These are phyloP conservation scores for Trypethelium eluteriae DNA, from an alignment of 495 filamentous ascomycete genomes.

Conservation along the genomic window DNA sequence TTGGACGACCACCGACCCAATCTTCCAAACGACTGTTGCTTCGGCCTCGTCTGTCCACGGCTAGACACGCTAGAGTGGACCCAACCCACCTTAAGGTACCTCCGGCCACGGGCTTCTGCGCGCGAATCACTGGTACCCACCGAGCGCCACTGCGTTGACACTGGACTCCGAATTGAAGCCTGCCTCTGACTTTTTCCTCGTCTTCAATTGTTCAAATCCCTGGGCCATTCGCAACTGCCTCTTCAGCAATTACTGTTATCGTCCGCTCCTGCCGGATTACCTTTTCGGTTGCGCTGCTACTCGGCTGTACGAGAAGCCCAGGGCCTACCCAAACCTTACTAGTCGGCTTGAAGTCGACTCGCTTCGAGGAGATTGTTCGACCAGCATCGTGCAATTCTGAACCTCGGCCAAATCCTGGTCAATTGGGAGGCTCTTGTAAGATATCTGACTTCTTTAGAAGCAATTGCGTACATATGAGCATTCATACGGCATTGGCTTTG, in stretches of 20 bases:
- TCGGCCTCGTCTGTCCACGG: neutral
- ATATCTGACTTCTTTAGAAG: constrained; percentile 7
- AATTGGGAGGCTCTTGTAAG: constrained; percentile 12
- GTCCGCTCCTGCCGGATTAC: neutral
- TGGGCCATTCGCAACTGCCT: neutral
- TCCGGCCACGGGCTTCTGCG: neutral
- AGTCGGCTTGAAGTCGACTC: neutral
- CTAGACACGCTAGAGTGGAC: neutral
- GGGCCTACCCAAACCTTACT: neutral
- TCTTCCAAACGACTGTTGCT: neutral
- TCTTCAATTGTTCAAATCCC: neutral
- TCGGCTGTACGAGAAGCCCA: neutral
- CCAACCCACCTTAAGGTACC: neutral
- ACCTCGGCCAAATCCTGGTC: neutral
- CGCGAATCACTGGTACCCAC: constrained; percentile 2
- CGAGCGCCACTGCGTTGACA: neutral
- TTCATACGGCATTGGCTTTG: neutral
- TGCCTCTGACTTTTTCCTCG: neutral
- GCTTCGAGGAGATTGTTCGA: neutral
- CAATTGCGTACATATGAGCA: neutral
- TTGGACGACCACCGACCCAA: neutral
- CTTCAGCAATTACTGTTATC: constrained; percentile 2
- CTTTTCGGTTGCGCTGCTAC: neutral
- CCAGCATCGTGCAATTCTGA: neutral
- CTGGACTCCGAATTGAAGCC: neutral